Evolutionary conservation across 441 rosid species (phyloP), one percentile per base, ranked within the genome.

Genomic region (Pelargonium myrrhifolium): DNA sequence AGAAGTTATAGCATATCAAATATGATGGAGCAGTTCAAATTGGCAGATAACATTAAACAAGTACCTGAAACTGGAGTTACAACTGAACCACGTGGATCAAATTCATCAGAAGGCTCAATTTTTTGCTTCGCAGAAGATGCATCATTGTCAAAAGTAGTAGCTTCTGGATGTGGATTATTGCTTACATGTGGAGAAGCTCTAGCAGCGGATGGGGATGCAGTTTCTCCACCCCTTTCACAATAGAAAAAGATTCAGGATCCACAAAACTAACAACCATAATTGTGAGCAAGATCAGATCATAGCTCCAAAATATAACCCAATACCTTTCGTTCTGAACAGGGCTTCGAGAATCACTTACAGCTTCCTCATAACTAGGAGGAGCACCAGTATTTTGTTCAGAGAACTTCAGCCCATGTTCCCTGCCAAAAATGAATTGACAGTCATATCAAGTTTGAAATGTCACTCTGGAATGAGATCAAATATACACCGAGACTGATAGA

Each of bases 361-460:
- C 91, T 81, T 90, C 97, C 81, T 92, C 97, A 75, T 89, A 92
- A 80, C 85, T 81, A 40, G 98, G 97, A 65, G 98, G 99, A 39
- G 86, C 93, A 72, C 85, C 87, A 67, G 84, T 78, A 71, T 87
- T 87, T 79, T 87, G 97, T 70, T 90, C 98, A 65, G 99, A 89
- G 76, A 81, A 88, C 69, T 90, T 95, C 71, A 89, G 84, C 79
- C 92, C 89, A 28, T 84, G 88, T 69, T 53, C 69, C 79, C 95
- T 92, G 78, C 77, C 74, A 74, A 64, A 65, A 72, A 17, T 53
- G 66, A 53, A 53, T 15, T 7, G 11, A 59, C 63, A 59, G 14
- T 59, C 9, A 5, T 21, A 6, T 35, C 7, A 35, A 35, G 17
- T 47, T 11, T 10, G 55, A 10, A 47, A 47, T 11, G 55, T 11